Evolutionary conservation across 345 rosid species (phyloP), one percentile per base, ranked within the genome.

Genomic region (Linum lewisii): DNA sequence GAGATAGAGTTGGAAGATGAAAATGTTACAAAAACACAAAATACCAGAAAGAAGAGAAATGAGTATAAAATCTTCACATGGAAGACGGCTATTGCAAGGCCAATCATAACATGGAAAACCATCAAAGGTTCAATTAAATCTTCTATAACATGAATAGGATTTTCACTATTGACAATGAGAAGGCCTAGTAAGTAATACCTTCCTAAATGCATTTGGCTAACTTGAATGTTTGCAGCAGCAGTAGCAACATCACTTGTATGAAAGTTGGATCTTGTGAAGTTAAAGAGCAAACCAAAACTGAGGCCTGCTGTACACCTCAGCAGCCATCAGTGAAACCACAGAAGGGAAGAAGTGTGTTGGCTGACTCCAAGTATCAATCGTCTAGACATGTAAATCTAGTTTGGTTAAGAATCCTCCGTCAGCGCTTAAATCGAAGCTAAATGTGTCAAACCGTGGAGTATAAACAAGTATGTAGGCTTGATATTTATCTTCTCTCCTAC

Each of bases 341-440:
- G 20, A 69, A 75, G 49, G 70, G 69, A 60, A 5, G 58, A 63
- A 65, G 70, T 37, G 10, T 47, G 61, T 55, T 69, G 22, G 72
- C 72, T 19, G 79, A 70, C 67, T 78, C 79, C 63, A 86, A 77
- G 83, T 34, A 21, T 29, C 82, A 71, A 60, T 74, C 95, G 19
- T 81, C 88, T 50, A 79, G 71, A 66, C 81, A 80, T 64, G 77
- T 84, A 56, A 58, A 54, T 85, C 85, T 50, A 77, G 78, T 69
- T 24, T 79, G 42, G 32, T 77, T 21, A 79, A 64, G 70, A 85
- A 93, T 29, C 34, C 5, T 29, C 34, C 89, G 24, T 84, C 86
- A 20, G 77, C 73, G 15, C 59, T 77, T 72, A 84, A 73, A 74
- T 74, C 69, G 0, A 84, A 67, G 68, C 72, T 18, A 81, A 77